Evolutionary conservation across 2,329 filamentous ascomycete species (phyloP).

Genomic region (Teratosphaeria pseudoeucalypti): DNA sequence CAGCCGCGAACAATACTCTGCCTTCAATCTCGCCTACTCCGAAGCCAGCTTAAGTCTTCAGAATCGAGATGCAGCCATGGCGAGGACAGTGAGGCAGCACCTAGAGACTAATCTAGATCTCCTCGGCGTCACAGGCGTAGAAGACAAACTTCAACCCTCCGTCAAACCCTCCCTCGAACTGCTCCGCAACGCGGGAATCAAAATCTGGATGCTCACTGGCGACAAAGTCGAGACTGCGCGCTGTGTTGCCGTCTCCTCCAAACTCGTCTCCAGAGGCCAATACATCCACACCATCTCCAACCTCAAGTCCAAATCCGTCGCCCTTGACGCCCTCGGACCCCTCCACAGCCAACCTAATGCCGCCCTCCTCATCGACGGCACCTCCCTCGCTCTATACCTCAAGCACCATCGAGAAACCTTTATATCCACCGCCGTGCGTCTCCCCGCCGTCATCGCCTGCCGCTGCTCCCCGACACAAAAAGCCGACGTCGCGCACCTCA

Average conservation of each 20-base stretch:
- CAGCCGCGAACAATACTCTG: constrained; percentile 65
- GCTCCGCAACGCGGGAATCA: constrained; percentile 91
- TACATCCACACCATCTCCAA: constrained; percentile 82
- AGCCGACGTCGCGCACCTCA: constrained; percentile 82
- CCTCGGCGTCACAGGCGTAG: constrained; percentile 92
- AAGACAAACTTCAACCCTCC: constrained; percentile 90
- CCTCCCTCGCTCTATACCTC: constrained; percentile 75
- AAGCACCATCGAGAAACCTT: constrained; percentile 75
- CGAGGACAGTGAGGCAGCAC: constrained; percentile 65
- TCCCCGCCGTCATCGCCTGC: constrained; percentile 90
- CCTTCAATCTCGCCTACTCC: constrained; percentile 65
- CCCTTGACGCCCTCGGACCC: constrained; percentile 80
- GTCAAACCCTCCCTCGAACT: constrained; percentile 94
- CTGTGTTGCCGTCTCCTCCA: constrained; percentile 90
- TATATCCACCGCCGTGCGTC: constrained; percentile 72
- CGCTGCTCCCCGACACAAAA: constrained; percentile 96
- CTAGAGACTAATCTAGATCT: constrained; percentile 85
- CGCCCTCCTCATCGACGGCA: constrained; percentile 88
- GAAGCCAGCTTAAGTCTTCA: constrained; percentile 72
- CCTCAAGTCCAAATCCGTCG: constrained; percentile 69
- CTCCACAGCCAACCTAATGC: constrained; percentile 75
- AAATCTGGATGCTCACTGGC: constrained; percentile 99
- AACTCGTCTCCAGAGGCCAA: constrained; percentile 85
- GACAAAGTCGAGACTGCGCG: constrained; percentile 97
- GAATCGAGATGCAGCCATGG: constrained; percentile 72